Conservation (phyloP, 2,329 filamentous ascomycete species). For the Dactylellina drechsleri region DNA sequence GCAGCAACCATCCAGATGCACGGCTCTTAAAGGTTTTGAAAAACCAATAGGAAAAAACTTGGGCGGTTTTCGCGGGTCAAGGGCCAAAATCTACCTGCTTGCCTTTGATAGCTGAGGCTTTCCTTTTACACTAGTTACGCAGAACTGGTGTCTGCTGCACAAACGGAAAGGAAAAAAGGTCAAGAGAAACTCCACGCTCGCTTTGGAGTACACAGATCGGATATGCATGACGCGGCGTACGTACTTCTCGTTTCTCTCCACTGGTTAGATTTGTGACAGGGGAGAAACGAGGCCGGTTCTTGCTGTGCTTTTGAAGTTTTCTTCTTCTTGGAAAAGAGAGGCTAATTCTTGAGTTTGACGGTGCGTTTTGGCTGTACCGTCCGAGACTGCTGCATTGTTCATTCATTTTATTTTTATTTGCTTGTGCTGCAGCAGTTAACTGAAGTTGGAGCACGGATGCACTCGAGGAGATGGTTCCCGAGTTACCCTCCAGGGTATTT, state of each 20-base stretch:
- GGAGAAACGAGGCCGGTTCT: not conserved
- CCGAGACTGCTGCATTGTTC: not conserved
- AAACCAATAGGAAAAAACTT: constrained; percentile 11
- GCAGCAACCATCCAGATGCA: constrained; percentile 23
- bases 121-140: too few relatives aligned
- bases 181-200: constrained; percentile 12
- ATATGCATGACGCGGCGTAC: constrained; percentile 44
- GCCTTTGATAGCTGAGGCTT: not conserved
- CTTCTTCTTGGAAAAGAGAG: not conserved
- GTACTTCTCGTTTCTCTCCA: constrained; percentile 1
- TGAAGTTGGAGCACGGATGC: constrained; percentile 30
- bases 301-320: not conserved
- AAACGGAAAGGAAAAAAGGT: constrained; percentile 4
- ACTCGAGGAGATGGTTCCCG: constrained; percentile 31
- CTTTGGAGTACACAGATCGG: constrained; percentile 36
- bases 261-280: constrained; percentile 13
- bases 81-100: not conserved
- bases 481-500: constrained; percentile 9
- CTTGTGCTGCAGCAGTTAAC: not conserved
- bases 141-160: too few relatives aligned
- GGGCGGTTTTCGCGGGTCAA: constrained; percentile 46
- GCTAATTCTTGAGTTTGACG: too few relatives aligned
- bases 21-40: constrained; percentile 8
- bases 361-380: too few relatives aligned
- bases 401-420: not conserved